These are phyloP conservation scores for Ustilago nuda DNA, from an alignment of 1,284 basidiomycete species.

Conservation along the genomic window DNA sequence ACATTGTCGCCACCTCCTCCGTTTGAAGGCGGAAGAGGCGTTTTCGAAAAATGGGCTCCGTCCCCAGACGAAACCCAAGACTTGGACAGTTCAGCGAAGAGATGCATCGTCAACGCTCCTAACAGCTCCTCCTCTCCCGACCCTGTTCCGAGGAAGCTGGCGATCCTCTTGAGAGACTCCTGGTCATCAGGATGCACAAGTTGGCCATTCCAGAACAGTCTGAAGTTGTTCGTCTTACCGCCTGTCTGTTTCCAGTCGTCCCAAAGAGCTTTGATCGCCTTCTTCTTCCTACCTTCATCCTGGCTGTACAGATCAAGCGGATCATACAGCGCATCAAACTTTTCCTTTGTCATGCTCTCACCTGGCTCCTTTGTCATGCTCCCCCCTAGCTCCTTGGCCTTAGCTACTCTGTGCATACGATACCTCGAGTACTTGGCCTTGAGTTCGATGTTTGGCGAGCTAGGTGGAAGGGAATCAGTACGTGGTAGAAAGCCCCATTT, in stretches of 20 bases:
- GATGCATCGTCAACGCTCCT: conserved; percentile 3
- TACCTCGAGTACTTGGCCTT: conserved; percentile 42
- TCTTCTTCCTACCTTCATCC: conserved; percentile 14
- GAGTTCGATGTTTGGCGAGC: conserved; percentile 39
- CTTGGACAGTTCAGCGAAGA: conserved; percentile 21
- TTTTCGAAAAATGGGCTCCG: too few species aligned
- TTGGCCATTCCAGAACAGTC: conserved; percentile 47
- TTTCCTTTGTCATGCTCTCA: conserved; percentile 1
- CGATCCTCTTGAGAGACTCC: background rate
- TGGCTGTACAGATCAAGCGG: conserved; percentile 48
- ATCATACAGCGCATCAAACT: conserved; percentile 40
- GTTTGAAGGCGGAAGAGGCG: background rate
- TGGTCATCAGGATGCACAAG: conserved; percentile 22
- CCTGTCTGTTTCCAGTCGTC: conserved; percentile 25
- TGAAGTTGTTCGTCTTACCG: conserved; percentile 41
- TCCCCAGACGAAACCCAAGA: too few species aligned
- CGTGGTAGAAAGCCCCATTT: conserved; percentile 49
- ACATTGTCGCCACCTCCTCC: conserved; percentile 55
- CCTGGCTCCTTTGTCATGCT: conserved; percentile 8
- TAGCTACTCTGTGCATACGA: conserved; percentile 40
- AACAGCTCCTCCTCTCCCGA: conserved; percentile 2
- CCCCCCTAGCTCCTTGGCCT: background rate
- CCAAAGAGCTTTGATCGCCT: conserved; percentile 34
- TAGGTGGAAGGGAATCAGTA: conserved; percentile 19
- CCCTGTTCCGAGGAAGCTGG: conserved; percentile 12